Percentiles rank a stretch among this genome's conserved stretches.
Conservation (phyloP, 768 basidiomycete species). For the Tulasnella sp. region DNA sequence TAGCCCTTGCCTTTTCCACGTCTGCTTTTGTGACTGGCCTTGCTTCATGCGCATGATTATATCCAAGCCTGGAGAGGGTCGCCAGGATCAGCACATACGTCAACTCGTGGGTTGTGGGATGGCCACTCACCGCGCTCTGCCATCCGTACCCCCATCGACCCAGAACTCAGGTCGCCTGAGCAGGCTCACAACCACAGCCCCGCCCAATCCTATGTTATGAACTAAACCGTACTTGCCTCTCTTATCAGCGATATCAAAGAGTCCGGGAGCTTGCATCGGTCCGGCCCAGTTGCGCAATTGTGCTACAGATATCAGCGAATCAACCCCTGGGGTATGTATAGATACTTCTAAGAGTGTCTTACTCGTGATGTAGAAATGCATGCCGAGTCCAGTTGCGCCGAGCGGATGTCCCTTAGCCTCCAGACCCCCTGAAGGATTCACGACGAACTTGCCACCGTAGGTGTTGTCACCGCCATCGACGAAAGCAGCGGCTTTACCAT, state of each 20-base stretch:
- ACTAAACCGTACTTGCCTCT: conserved; percentile 72
- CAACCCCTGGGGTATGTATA: no score
- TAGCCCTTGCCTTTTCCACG: conserved; percentile 68
- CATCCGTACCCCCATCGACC: conserved; percentile 53
- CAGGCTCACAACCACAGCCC: conserved; percentile 66
- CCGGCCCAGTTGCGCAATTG: conserved; percentile 52
- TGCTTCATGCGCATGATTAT: conserved; percentile 67
- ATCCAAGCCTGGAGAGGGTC: conserved; percentile 54
- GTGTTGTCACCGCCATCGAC: conserved; percentile 73
- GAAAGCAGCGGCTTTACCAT: conserved; percentile 59
- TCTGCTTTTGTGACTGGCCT: conserved; percentile 51
- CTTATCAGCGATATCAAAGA: conserved; percentile 50
- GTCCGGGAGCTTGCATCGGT: conserved; percentile 67
- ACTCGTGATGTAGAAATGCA: conserved; percentile 84
- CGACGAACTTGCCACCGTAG: conserved; percentile 73
- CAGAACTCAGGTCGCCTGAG: conserved; percentile 71
- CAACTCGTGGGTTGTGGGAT: no score
- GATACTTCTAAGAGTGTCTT: background rate
- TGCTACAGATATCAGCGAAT: background rate
- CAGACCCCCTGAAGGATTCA: conserved; percentile 77
- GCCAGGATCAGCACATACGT: background rate
- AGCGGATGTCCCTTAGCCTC: conserved; percentile 86
- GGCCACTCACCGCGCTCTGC: conserved; percentile 44
- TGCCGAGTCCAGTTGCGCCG: conserved; percentile 71
- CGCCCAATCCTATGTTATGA: conserved; percentile 76